These are phyloP conservation scores for Talaromyces amestolkiae DNA, from an alignment of 2,329 filamentous ascomycete genomes.

Conservation along the genomic window DNA sequence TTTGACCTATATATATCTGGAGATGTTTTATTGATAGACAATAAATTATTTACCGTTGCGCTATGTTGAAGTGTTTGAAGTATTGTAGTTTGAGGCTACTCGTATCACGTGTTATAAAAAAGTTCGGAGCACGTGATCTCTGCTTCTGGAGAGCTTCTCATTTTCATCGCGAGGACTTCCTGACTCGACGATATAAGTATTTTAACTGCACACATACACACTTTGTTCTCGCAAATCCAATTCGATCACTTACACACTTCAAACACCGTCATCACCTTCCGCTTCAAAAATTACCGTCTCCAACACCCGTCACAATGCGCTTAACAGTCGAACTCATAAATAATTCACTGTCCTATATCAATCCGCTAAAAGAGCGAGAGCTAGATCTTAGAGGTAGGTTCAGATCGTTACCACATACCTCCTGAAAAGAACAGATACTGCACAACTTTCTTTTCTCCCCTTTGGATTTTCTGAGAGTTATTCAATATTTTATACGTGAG, in stretches of 20 bases:
- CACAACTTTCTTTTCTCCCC: slow-evolving; percentile 52
- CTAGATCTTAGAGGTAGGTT: slow-evolving; percentile 97
- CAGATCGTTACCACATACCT: slow-evolving; percentile 44
- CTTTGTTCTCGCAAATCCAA: too few relatives aligned
- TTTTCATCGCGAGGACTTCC: background rate
- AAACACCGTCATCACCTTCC: background rate
- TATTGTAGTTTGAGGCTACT: background rate
- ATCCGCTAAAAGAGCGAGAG: slow-evolving; percentile 97
- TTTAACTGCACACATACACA: too few relatives aligned
- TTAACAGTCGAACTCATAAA: slow-evolving; percentile 93
- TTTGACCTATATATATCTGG: background rate
- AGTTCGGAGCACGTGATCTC: slow-evolving; percentile 6
- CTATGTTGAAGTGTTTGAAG: background rate
- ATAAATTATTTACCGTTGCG: background rate
- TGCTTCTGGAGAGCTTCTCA: slow-evolving; percentile 5
- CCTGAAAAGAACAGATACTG: slow-evolving; percentile 96
- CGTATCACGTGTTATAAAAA: background rate
- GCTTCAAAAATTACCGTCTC: background rate
- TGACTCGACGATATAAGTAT: background rate
- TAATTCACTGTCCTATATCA: slow-evolving; percentile 94
- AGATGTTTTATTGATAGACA: background rate
- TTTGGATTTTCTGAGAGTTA: slow-evolving; percentile 23
- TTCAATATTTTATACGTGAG: slow-evolving; percentile 38
- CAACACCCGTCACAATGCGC: slow-evolving; percentile 64
- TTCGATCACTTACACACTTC: too few relatives aligned